phyloP scores from a whole-genome alignment of 768 basidiomycete genomes.

The Kwoniella pini region DNA sequence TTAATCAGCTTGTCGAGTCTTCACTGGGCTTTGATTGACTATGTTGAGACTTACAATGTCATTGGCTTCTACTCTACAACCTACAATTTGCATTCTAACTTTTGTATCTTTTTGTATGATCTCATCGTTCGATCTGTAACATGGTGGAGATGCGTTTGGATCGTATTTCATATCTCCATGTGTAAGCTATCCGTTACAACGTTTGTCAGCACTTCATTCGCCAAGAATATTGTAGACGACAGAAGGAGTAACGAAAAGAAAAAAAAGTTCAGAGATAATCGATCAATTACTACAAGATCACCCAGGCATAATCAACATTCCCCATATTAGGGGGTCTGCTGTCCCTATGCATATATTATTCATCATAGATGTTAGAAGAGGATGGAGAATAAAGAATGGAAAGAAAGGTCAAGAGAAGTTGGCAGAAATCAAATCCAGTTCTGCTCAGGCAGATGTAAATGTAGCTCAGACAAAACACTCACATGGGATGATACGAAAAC shows the following conservation, averaged over 20 bases:
- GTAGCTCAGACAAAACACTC: constrained; percentile 37
- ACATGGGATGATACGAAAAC: constrained; percentile 98
- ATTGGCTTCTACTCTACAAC: constrained; percentile 94
- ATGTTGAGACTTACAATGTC: constrained; percentile 94
- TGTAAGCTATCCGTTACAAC: constrained; percentile 65
- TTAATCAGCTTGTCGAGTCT: background rate
- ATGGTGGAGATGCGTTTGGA: constrained; percentile 94
- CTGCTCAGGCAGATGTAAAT: too few species aligned
- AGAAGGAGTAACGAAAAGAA: too few species aligned
- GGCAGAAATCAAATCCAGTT: too few species aligned
- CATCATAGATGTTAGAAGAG: constrained; percentile 46
- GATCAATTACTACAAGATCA: constrained; percentile 57
- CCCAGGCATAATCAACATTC: constrained; percentile 55
- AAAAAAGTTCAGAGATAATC: constrained; percentile 43
- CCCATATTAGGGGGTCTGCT: constrained; percentile 45
- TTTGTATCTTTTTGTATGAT: constrained; percentile 91
- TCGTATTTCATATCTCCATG: constrained; percentile 93
- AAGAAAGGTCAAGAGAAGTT: too few species aligned
- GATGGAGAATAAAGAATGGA: background rate
- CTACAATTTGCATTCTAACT: constrained; percentile 95
- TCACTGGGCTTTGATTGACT: too few species aligned
- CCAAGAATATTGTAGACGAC: too few species aligned
- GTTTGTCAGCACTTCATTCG: too few species aligned
- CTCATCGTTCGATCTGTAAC: constrained; percentile 73
- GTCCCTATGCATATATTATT: constrained; percentile 55